These are phyloP conservation scores for Coemansia sp. DNA, from an alignment of 192 early-diverging fungal species.

Conservation along the genomic window DNA sequence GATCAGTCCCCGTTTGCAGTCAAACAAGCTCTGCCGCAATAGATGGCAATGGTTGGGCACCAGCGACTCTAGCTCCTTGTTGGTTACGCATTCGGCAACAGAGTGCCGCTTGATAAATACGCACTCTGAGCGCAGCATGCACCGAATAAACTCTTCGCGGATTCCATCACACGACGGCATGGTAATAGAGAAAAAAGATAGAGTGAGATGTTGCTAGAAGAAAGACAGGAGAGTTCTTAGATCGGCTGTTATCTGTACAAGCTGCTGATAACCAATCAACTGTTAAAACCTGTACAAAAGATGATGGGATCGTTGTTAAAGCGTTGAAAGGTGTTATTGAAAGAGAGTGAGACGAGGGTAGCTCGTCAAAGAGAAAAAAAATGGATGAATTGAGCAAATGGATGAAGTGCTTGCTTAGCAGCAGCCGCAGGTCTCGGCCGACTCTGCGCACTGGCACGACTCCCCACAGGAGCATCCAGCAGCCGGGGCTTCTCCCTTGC, in stretches of 20 bases:
- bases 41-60: constrained; percentile 40
- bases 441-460: neutral
- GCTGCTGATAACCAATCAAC: constrained; percentile 3
- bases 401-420: neutral
- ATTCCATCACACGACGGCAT: constrained; percentile 53
- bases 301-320: neutral
- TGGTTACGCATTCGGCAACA: constrained; percentile 41
- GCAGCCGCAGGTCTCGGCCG: constrained; percentile 9
- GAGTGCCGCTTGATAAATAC: constrained; percentile 46
- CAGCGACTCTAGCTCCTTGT: constrained; percentile 34
- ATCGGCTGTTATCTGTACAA: neutral
- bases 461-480: neutral
- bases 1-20: constrained; percentile 52
- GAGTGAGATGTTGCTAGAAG: neutral
- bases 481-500: constrained; percentile 22
- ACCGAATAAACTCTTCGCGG: constrained; percentile 49
- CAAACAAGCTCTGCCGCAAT: constrained; percentile 45
- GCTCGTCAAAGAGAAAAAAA: too few species aligned
- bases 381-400: too few species aligned
- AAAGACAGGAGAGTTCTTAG: neutral
- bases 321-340: too few species aligned
- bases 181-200: constrained; percentile 1
- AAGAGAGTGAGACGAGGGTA: too few species aligned
- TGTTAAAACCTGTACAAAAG: neutral
- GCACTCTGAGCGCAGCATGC: constrained; percentile 49